Percentiles rank a stretch among this genome's conserved stretches.
Evolutionary conservation across 2,329 filamentous ascomycete species (phyloP).

Genomic region (Venturia nashicola): DNA sequence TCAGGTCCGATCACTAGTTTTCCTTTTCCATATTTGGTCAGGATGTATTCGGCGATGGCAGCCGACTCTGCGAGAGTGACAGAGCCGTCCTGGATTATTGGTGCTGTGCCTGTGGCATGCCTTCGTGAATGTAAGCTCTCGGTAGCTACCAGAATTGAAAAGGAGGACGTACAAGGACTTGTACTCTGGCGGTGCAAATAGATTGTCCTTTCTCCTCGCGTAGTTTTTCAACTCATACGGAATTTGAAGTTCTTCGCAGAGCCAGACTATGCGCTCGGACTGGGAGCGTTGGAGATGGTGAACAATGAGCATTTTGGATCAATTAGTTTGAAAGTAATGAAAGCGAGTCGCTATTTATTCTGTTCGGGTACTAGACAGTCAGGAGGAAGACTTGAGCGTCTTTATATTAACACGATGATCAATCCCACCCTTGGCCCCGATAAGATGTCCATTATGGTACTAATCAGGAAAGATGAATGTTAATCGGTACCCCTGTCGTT

Average conservation of each 20-base stretch:
- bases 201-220: constrained; percentile 48
- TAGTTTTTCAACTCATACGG: constrained; percentile 39
- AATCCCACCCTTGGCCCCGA: no score
- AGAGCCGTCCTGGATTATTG: constrained; percentile 45
- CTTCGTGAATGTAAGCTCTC: constrained; percentile 18
- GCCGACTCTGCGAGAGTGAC: constrained; percentile 46
- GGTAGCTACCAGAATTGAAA: constrained; percentile 15
- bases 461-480: no score
- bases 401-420: no score
- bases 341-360: no score
- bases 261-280: constrained; percentile 43
- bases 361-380: no score
- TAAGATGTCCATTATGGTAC: no score
- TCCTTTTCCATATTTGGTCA: constrained; percentile 39
- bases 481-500: no score
- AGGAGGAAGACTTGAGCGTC: no score
- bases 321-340: no score
- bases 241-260: constrained; percentile 44
- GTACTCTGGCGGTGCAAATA: constrained; percentile 60
- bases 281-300: constrained; percentile 44
- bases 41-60: constrained; percentile 51
- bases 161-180: constrained; percentile 28
- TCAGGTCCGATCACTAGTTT: constrained; percentile 33
- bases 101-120: constrained; percentile 40
- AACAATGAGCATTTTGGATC: constrained; percentile 22